Evolutionary conservation across 2,329 filamentous ascomycete species (phyloP).

Genomic region (Penicillium hordei): DNA sequence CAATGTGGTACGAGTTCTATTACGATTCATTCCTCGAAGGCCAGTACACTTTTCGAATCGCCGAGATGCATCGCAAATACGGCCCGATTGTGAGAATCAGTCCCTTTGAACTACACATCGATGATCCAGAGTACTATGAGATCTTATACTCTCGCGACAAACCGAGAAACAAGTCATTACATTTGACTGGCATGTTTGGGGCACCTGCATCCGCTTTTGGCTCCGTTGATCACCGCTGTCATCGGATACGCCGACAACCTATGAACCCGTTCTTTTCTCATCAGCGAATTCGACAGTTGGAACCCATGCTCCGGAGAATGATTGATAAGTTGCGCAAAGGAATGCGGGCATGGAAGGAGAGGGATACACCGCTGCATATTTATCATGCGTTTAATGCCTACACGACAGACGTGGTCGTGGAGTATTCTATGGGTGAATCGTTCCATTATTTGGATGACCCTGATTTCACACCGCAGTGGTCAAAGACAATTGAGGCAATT

Average conservation of each 20-base stretch:
- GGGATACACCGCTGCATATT: conserved; percentile 20
- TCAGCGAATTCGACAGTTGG: conserved; percentile 26
- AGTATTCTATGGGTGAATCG: conserved; percentile 39
- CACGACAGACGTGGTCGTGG: conserved; percentile 47
- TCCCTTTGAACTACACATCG: conserved; percentile 32
- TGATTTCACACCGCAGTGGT: conserved; percentile 34
- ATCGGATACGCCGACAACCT: conserved; percentile 33
- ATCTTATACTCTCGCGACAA: conserved; percentile 26
- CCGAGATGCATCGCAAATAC: too few relatives aligned
- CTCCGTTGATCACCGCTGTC: conserved; percentile 31
- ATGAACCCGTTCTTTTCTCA: conserved; percentile 41
- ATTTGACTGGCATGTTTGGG: conserved; percentile 31
- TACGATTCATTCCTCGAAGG: too few relatives aligned
- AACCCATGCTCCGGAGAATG: conserved; percentile 24
- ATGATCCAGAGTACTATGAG: conserved; percentile 28
- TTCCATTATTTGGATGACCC: conserved; percentile 35
- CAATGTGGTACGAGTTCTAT: too few relatives aligned
- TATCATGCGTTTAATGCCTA: conserved; percentile 29
- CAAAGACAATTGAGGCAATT: conserved; percentile 28
- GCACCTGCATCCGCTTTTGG: conserved; percentile 34
- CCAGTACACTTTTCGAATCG: too few relatives aligned
- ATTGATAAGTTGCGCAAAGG: conserved; percentile 28
- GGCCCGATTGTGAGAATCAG: too few relatives aligned
- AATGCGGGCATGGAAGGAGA: conserved; percentile 21
- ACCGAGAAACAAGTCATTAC: conserved; percentile 33